Percentiles rank a stretch among this genome's conserved stretches.
These are phyloP conservation scores for Suillus hirtellus DNA, from an alignment of 768 basidiomycete genomes.

Conservation along the genomic window DNA sequence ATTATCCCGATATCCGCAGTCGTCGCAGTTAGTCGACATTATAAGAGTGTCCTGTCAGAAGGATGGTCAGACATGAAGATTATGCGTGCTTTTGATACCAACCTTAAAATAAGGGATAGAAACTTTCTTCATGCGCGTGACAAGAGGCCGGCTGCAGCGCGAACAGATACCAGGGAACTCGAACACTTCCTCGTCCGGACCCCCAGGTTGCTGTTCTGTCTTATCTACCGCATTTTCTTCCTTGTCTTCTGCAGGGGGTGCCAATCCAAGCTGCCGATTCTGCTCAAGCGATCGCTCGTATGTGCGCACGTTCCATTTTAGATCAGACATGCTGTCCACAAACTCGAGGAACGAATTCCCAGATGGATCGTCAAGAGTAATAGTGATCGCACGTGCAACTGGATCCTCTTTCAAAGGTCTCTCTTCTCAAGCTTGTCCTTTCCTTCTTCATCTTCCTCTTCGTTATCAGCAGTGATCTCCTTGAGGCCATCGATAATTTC, in stretches of 20 bases:
- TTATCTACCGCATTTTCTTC: constrained; percentile 13
- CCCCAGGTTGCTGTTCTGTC: constrained; percentile 34
- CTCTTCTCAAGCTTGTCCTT: constrained; percentile 36
- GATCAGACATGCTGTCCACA: constrained; percentile 74
- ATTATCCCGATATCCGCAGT: constrained; percentile 95
- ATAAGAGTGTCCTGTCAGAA: constrained; percentile 81
- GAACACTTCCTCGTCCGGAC: constrained; percentile 81
- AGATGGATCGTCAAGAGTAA: constrained; percentile 88
- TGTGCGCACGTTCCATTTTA: constrained; percentile 87
- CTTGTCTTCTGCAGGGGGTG: constrained; percentile 46
- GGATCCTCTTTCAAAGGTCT: constrained; percentile 37
- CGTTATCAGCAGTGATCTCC: constrained; percentile 62
- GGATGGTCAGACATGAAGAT: neutral
- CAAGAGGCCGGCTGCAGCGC: constrained; percentile 77
- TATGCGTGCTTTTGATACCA: neutral
- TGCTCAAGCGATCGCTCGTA: constrained; percentile 81
- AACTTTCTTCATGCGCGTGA: constrained; percentile 95
- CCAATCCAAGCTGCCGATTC: constrained; percentile 76
- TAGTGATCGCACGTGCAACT: constrained; percentile 72
- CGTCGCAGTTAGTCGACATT: constrained; percentile 98
- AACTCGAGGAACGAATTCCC: constrained; percentile 97
- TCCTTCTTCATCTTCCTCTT: constrained; percentile 38
- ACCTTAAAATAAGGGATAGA: constrained; percentile 98
- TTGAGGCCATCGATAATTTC: constrained; percentile 63
- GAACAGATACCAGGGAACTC: constrained; percentile 87